Conservation (phyloP, 1,284 basidiomycete genomes). For the Serendipita sp. region DNA sequence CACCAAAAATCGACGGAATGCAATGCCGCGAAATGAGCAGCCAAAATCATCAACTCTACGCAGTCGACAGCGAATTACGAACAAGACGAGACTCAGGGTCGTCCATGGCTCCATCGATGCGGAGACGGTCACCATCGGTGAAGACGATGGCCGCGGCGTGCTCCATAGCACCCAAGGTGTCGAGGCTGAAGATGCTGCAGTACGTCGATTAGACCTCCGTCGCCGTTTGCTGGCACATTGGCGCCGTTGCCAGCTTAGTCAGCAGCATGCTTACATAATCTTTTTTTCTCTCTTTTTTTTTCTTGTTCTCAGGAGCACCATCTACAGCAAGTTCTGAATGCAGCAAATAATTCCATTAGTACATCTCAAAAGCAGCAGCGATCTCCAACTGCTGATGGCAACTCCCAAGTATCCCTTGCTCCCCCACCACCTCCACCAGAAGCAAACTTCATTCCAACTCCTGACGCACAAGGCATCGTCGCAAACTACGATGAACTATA, state of each 20-base stretch:
- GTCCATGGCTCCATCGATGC: conserved; percentile 66
- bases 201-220: conserved; percentile 33
- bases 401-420: conserved; percentile 17
- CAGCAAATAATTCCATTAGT: conserved; percentile 41
- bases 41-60: conserved; percentile 59
- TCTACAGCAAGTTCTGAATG: conserved; percentile 71
- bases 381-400: conserved; percentile 29
- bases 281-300: conserved; percentile 46
- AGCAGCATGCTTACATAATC: conserved; percentile 32
- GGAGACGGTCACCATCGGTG: conserved; percentile 57
- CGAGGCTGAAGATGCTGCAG: conserved; percentile 78
- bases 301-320: conserved; percentile 65
- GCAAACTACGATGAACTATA: conserved; percentile 66
- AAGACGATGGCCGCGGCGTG: conserved; percentile 55
- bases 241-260: conserved; percentile 29
- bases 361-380: conserved; percentile 25
- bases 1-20: conserved; percentile 26
- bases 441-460: conserved; percentile 78
- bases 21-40: conserved; percentile 66
- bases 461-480: conserved; percentile 74
- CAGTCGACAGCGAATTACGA: conserved; percentile 77
- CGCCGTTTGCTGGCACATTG: conserved; percentile 18
- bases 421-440: conserved; percentile 27
- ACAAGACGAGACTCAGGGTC: conserved; percentile 79
- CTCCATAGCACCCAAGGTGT: conserved; percentile 51